These are phyloP conservation scores for Teratosphaeria nubilosa DNA, from an alignment of 2,329 filamentous ascomycete genomes.

Conservation along the genomic window DNA sequence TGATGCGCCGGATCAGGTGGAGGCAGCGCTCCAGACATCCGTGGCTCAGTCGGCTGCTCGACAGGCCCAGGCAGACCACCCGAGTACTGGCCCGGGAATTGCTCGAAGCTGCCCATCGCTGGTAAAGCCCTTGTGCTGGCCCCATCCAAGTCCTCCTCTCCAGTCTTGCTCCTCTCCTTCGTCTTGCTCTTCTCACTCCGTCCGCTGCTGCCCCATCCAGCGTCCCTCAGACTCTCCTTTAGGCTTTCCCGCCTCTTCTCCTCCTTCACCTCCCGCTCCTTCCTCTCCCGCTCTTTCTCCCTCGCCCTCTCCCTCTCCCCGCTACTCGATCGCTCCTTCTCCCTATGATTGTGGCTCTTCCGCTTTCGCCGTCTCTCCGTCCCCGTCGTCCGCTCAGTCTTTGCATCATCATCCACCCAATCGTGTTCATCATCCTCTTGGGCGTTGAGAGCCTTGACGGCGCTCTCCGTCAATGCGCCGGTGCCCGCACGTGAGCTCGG, in stretches of 20 bases:
- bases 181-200: conserved; percentile 12
- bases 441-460: conserved; percentile 18
- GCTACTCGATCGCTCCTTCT: conserved; percentile 10
- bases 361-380: conserved; percentile 14
- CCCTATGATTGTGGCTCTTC: conserved; percentile 14
- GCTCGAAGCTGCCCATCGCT: conserved; percentile 20
- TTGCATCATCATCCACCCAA: conserved; percentile 24
- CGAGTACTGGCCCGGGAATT: conserved; percentile 23
- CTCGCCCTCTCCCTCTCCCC: conserved; percentile 16
- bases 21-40: conserved; percentile 23
- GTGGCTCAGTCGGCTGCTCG: conserved; percentile 1
- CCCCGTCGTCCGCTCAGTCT: conserved; percentile 19
- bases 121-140: conserved; percentile 15
- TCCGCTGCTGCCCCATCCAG: conserved; percentile 14
- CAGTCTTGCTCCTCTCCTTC: conserved; percentile 1
- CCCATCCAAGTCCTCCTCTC: conserved; percentile 2
- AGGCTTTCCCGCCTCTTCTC: conserved; percentile 11
- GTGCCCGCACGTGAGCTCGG: conserved; percentile 17
- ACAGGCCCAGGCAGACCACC: conserved; percentile 9
- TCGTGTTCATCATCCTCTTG: conserved; percentile 19
- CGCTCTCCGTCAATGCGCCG: conserved; percentile 24
- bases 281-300: conserved; percentile 6
- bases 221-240: conserved; percentile 19
- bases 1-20: conserved; percentile 31
- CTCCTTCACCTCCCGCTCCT: background rate